Conservation (phyloP, 352 stramenopile genomes). For the Phytophthora chlamydospora region DNA sequence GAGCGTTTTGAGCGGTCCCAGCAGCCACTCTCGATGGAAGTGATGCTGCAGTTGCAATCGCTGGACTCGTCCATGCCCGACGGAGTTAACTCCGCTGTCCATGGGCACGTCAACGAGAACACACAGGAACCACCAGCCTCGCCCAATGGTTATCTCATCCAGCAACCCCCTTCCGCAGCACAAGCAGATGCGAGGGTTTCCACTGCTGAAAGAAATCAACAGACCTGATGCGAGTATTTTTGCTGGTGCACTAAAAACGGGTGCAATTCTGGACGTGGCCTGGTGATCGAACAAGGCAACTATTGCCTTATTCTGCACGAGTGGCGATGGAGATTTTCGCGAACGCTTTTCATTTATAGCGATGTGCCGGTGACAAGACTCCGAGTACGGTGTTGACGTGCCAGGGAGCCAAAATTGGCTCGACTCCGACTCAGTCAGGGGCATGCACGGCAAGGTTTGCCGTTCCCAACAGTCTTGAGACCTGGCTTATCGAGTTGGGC, state of each 20-base stretch:
- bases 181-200: conserved; percentile 8
- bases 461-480: too few species aligned
- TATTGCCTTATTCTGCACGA: conserved; percentile 12
- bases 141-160: conserved; percentile 29
- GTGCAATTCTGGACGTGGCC: background rate
- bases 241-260: conserved; percentile 1
- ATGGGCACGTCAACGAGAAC: conserved; percentile 4
- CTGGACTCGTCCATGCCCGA: conserved; percentile 36
- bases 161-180: conserved; percentile 11
- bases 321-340: background rate
- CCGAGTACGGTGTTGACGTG: conserved; percentile 22
- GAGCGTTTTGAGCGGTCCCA: conserved; percentile 29
- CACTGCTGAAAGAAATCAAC: conserved; percentile 13
- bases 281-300: conserved; percentile 2
- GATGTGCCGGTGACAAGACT: conserved; percentile 28
- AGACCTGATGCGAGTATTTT: conserved; percentile 1
- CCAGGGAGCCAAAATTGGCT: conserved; percentile 25
- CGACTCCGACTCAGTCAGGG: conserved; percentile 11
- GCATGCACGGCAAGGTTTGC: too few species aligned
- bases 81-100: background rate
- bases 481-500: background rate
- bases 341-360: conserved; percentile 28
- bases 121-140: conserved; percentile 13
- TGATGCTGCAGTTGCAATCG: conserved; percentile 39
- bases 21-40: conserved; percentile 36